Percentiles rank a stretch among this genome's conserved stretches.
phyloP scores from a whole-genome alignment of 768 basidiomycete genomes.

The Leccinellum rugosiceps region DNA sequence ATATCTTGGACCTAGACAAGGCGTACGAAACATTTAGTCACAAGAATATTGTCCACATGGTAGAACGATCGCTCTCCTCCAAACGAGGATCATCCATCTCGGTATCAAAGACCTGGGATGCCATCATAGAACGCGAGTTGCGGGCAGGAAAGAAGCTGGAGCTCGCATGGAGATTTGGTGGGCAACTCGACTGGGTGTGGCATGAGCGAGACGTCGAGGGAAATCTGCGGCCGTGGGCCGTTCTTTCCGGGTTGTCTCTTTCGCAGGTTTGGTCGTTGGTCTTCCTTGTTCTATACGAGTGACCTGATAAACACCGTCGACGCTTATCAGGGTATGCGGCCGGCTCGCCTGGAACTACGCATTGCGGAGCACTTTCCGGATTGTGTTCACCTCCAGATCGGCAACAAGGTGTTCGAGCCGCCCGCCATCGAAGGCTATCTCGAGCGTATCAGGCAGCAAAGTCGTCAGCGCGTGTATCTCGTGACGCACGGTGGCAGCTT shows the following conservation, averaged over 20 bases:
- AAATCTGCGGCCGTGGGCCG: conserved; percentile 61
- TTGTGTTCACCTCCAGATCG: conserved; percentile 37
- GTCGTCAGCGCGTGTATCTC: conserved; percentile 63
- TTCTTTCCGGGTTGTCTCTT: conserved; percentile 73
- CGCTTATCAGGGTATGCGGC: conserved; percentile 32
- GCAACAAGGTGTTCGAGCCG: conserved; percentile 63
- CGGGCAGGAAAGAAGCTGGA: conserved; percentile 56
- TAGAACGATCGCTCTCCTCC: conserved; percentile 50
- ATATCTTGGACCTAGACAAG: conserved; percentile 35
- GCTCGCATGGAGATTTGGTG: conserved; percentile 75
- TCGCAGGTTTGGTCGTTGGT: conserved; percentile 50
- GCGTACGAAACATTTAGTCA: conserved; percentile 53
- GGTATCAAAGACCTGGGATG: conserved; percentile 51
- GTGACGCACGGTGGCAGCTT: conserved; percentile 70
- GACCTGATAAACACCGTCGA: conserved; percentile 9
- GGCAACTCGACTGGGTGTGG: conserved; percentile 86
- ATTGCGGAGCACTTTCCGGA: conserved; percentile 66
- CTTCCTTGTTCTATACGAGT: neutral
- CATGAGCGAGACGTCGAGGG: conserved; percentile 64
- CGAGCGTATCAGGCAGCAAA: conserved; percentile 60
- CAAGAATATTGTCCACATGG: conserved; percentile 60
- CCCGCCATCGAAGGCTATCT: conserved; percentile 85
- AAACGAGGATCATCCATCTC: conserved; percentile 26
- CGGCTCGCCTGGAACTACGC: conserved; percentile 70
- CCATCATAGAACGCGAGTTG: conserved; percentile 52